Evolutionary conservation across 2,329 filamentous ascomycete genomes (phyloP).

Genomic region (Colletotrichum sublineola): DNA sequence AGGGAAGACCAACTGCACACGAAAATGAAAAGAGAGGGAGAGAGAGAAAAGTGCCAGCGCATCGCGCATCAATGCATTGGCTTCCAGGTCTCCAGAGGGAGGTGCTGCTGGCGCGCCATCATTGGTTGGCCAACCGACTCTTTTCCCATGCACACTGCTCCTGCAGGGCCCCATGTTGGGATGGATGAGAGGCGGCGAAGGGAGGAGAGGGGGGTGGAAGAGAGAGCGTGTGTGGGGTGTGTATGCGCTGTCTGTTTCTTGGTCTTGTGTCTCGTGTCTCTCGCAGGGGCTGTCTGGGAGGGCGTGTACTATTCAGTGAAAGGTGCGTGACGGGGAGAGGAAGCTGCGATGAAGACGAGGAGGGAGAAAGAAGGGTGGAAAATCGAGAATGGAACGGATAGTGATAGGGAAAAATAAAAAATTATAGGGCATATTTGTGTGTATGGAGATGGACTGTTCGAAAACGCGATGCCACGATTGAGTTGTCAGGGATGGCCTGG

Average conservation of each 20-base stretch:
- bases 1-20: not conserved
- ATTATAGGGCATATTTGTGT: not conserved
- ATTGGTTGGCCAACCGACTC: conserved; percentile 38
- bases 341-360: not conserved
- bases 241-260: conserved; percentile 15
- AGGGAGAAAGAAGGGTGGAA: not conserved
- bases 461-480: conserved; percentile 21
- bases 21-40: not conserved
- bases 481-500: conserved; percentile 33
- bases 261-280: conserved; percentile 19
- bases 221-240: not conserved
- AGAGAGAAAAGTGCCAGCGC: conserved; percentile 43
- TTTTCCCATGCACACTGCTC: conserved; percentile 17
- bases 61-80: conserved; percentile 43
- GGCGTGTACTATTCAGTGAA: not conserved
- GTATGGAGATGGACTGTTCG: conserved; percentile 3
- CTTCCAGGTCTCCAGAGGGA: conserved; percentile 9
- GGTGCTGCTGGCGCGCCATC: conserved; percentile 23
- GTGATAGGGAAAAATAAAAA: not conserved
- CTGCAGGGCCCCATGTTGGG: conserved; percentile 19
- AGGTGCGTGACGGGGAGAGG: too few species aligned
- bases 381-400: not conserved
- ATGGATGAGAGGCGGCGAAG: not conserved
- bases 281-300: not conserved
- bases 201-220: not conserved